Evolutionary conservation across 768 basidiomycete species (phyloP).

Genomic region (Crucibulum laeve): DNA sequence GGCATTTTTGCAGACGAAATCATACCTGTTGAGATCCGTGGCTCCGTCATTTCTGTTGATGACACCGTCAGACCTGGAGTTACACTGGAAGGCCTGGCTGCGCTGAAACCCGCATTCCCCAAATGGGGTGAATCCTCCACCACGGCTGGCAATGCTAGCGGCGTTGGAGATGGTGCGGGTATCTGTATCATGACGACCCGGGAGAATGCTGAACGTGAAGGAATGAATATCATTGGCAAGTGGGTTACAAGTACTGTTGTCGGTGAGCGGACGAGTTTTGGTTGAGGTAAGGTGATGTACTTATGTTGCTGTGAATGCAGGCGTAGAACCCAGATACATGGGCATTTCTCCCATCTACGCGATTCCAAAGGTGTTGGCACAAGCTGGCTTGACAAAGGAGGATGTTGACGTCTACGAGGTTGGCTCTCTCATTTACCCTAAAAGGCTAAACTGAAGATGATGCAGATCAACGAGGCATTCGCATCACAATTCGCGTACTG

Average conservation of each 20-base stretch:
- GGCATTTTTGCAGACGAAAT: conserved; percentile 88
- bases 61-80: conserved; percentile 88
- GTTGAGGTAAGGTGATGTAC: conserved; percentile 1
- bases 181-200: conserved; percentile 80
- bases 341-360: conserved; percentile 72
- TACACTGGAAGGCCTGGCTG: conserved; percentile 68
- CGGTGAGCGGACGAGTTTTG: conserved; percentile 37
- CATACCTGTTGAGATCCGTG: conserved; percentile 76
- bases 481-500: conserved; percentile 94
- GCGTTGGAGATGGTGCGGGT: conserved; percentile 91
- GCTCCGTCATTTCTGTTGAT: conserved; percentile 63
- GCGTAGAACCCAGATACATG: conserved; percentile 76
- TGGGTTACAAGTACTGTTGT: conserved; percentile 76
- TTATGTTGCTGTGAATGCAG: conserved; percentile 24
- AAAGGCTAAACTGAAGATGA: background rate
- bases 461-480: conserved; percentile 85
- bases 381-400: conserved; percentile 59
- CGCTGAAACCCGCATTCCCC: conserved; percentile 85
- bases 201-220: conserved; percentile 68
- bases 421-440: background rate
- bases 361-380: conserved; percentile 63
- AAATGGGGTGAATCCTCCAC: conserved; percentile 69
- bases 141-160: conserved; percentile 84
- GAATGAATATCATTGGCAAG: conserved; percentile 78
- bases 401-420: conserved; percentile 80